Evolutionary conservation across 768 basidiomycete genomes (phyloP).

Genomic region (Boletus sensibilis): DNA sequence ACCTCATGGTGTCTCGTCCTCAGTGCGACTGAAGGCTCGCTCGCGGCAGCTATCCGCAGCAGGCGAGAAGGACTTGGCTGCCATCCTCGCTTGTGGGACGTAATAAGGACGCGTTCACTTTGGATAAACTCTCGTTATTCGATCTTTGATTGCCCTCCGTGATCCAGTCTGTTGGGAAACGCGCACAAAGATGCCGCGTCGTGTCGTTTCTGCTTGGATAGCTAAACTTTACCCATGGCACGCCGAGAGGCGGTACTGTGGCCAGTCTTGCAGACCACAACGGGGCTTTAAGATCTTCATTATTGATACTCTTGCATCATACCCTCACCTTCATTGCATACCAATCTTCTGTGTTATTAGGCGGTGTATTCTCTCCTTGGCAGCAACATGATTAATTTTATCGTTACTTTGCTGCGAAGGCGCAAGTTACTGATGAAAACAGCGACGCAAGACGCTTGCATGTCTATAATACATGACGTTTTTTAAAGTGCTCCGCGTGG

Average conservation of each 20-base stretch:
- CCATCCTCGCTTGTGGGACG: conserved; percentile 49
- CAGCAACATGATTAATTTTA: conserved; percentile 1
- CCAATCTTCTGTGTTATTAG: conserved; percentile 4
- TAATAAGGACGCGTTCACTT: conserved; percentile 10
- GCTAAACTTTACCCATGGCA: conserved; percentile 24
- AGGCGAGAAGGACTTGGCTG: conserved; percentile 80
- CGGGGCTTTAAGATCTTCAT: conserved; percentile 1
- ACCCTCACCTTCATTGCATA: conserved; percentile 27
- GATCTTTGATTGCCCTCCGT: neutral
- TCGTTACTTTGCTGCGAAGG: neutral
- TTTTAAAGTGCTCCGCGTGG: neutral
- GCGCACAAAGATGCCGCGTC: conserved; percentile 1
- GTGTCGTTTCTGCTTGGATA: conserved; percentile 10
- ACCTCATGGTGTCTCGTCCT: conserved; percentile 7
- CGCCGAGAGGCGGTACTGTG: conserved; percentile 23
- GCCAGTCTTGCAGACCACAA: conserved; percentile 5
- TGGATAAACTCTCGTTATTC: neutral
- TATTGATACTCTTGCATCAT: conserved; percentile 22
- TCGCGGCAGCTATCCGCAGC: conserved; percentile 83
- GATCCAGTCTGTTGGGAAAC: conserved; percentile 7
- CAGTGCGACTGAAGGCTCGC: conserved; percentile 89
- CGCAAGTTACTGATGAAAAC: neutral
- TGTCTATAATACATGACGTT: conserved; percentile 23
- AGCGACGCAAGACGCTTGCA: neutral
- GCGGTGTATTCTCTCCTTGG: conserved; percentile 7